Evolutionary conservation across 768 basidiomycete genomes (phyloP), one percentile per base, ranked within the genome.

Genomic region (Panaeolus cyanescens): DNA sequence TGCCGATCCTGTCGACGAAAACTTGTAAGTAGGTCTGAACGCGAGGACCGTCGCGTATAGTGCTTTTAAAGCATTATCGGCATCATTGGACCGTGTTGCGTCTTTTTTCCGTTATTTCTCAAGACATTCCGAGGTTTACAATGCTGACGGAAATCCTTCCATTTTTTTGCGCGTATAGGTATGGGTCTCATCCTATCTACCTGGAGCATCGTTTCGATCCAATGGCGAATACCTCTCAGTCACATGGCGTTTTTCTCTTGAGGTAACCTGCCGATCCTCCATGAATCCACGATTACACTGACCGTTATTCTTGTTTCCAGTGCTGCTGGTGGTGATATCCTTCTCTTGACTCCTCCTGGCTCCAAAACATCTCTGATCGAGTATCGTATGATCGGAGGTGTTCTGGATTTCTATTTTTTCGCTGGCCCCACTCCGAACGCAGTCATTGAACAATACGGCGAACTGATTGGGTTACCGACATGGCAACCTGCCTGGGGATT

Each of bases 401-500:
- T 86, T 0, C 74, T 93, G 32, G 89, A 92, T 72, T 85, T 93
- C 64, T 92, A 92, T 77, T 92, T 90, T 75, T 82, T 92, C 69
- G 83, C 85, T 17, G 88, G 88, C 61, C 85, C 71, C 74, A 81
- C 77, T 74, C 82, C 86, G 25, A 75, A 76, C 45, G 71, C 73
- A n/a, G 91, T 91, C 8, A 82, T 90, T 54, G 82, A 88, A 62
- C 91, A 93, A 71, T 90, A 92, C 65, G 83, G 86, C 4, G 80
- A 76, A 33, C 74, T 85, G n/a, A 79, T 90, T 28, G 91, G 91
- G 3, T 75, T 83, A 36, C 89, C 91, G 3, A 84, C 83, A 31
- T 87, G 89, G 84, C 85, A 87, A 69, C 91, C 90, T 2, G 78
- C 79, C 34, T 93, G 90, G 88, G 85, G 85, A 4, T 90, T 92